Percentiles rank a stretch among this genome's conserved stretches.
Evolutionary conservation across 176 grass and related monocot genomes (phyloP).

Genomic region (Triticum turgidum): DNA sequence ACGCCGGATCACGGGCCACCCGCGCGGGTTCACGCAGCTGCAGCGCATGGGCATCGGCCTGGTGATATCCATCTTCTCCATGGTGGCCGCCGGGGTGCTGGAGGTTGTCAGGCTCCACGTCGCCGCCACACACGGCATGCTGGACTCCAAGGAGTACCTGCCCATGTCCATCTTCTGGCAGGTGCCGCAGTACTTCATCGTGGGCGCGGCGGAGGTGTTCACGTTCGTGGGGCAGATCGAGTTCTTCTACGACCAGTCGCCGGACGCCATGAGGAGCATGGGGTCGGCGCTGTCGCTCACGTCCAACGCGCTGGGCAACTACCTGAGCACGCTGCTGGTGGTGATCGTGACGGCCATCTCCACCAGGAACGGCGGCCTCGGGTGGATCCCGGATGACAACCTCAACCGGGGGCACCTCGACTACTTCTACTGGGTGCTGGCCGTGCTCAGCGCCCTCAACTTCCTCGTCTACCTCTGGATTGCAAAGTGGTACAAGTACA

Average conservation of each 20-base stretch:
- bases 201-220: constrained; percentile 28
- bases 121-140: constrained; percentile 1
- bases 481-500: constrained; percentile 12
- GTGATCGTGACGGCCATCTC: constrained; percentile 8
- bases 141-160: constrained; percentile 15
- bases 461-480: constrained; percentile 54
- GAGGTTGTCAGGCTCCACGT: background rate
- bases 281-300: constrained; percentile 8
- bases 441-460: constrained; percentile 63
- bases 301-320: background rate
- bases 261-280: constrained; percentile 24
- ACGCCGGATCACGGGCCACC: constrained; percentile 37
- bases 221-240: constrained; percentile 19
- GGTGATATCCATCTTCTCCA: constrained; percentile 24
- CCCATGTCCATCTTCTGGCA: constrained; percentile 71
- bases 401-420: constrained; percentile 46
- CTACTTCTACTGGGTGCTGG: constrained; percentile 79
- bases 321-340: constrained; percentile 15
- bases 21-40: constrained; percentile 63
- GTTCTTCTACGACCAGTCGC: constrained; percentile 32
- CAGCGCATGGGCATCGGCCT: constrained; percentile 68
- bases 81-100: constrained; percentile 7
- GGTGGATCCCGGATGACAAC: constrained; percentile 1
- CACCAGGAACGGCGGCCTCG: background rate
- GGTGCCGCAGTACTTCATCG: constrained; percentile 59